Evolutionary conservation across 2,329 filamentous ascomycete genomes (phyloP).

Genomic region (Fusarium sacchari): DNA sequence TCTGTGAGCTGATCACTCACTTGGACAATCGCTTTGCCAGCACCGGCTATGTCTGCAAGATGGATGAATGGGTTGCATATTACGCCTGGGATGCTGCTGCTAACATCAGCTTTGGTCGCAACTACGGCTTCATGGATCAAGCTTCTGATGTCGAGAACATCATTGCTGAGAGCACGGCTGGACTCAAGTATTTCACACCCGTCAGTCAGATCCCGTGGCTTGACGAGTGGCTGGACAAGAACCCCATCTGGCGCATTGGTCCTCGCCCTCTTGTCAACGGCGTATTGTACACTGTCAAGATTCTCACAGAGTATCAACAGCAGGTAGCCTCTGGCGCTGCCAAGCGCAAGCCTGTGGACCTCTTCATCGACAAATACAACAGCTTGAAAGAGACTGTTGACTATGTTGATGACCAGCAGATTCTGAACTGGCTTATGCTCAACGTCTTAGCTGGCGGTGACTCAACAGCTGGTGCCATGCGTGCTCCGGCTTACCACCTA

Average conservation of each 20-base stretch:
- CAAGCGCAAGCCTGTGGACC: constrained; percentile 30
- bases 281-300: constrained; percentile 28
- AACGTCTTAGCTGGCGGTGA: constrained; percentile 35
- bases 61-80: constrained; percentile 38
- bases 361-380: constrained; percentile 36
- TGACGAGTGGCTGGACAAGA: constrained; percentile 38
- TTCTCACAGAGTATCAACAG: constrained; percentile 31
- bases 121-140: constrained; percentile 32
- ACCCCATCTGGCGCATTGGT: constrained; percentile 19
- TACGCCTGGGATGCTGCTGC: constrained; percentile 36
- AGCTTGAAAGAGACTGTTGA: constrained; percentile 31
- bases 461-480: constrained; percentile 34
- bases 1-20: constrained; percentile 18
- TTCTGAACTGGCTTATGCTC: constrained; percentile 36
- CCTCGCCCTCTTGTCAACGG: constrained; percentile 22
- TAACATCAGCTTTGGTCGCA: constrained; percentile 30
- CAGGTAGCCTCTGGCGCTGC: constrained; percentile 14
- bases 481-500: constrained; percentile 23
- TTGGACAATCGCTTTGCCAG: constrained; percentile 22
- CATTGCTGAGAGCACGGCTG: constrained; percentile 14
- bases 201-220: constrained; percentile 39
- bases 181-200: constrained; percentile 33
- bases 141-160: constrained; percentile 24
- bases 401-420: constrained; percentile 28
- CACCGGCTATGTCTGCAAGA: constrained; percentile 10